Evolutionary conservation across 2,329 filamentous ascomycete species (phyloP).

Genomic region (Zelopaecilomyces penicillatus): DNA sequence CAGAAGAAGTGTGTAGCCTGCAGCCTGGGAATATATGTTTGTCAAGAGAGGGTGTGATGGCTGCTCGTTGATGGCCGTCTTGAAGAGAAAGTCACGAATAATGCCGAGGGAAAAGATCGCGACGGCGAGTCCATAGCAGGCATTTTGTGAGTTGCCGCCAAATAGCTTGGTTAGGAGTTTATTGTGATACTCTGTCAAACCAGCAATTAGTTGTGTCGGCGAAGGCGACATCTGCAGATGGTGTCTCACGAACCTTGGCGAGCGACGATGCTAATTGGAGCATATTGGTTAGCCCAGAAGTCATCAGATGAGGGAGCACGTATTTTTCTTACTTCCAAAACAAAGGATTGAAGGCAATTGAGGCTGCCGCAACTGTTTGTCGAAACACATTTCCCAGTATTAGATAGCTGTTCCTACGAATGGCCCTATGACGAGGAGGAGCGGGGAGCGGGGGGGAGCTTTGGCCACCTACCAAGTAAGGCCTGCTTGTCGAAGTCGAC

Average conservation of each 20-base stretch:
- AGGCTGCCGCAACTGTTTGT: conserved; percentile 62
- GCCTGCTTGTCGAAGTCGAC: conserved; percentile 61
- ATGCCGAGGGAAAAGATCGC: conserved; percentile 90
- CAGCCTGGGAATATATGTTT: conserved; percentile 47
- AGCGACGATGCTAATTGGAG: conserved; percentile 59
- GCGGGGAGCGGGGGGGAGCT: not conserved
- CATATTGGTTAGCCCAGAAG: conserved; percentile 23
- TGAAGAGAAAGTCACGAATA: conserved; percentile 80
- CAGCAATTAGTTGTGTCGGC: conserved; percentile 11
- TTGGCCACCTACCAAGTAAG: conserved; percentile 48
- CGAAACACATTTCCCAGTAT: conserved; percentile 1
- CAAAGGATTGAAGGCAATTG: conserved; percentile 93
- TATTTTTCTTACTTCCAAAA: conserved; percentile 88
- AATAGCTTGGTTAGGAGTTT: conserved; percentile 84
- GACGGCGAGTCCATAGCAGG: conserved; percentile 82
- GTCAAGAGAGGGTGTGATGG: conserved; percentile 68
- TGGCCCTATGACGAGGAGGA: not conserved
- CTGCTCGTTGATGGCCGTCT: conserved; percentile 67
- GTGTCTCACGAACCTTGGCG: conserved; percentile 54
- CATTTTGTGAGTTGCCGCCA: conserved; percentile 64
- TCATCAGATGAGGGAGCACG: not conserved
- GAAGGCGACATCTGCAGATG: not conserved
- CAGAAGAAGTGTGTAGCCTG: conserved; percentile 64
- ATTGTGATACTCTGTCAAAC: conserved; percentile 71
- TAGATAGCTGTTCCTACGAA: conserved; percentile 1